Conservation (phyloP, 2,329 filamentous ascomycete genomes). For the Neopestalotiopsis clavispora region DNA sequence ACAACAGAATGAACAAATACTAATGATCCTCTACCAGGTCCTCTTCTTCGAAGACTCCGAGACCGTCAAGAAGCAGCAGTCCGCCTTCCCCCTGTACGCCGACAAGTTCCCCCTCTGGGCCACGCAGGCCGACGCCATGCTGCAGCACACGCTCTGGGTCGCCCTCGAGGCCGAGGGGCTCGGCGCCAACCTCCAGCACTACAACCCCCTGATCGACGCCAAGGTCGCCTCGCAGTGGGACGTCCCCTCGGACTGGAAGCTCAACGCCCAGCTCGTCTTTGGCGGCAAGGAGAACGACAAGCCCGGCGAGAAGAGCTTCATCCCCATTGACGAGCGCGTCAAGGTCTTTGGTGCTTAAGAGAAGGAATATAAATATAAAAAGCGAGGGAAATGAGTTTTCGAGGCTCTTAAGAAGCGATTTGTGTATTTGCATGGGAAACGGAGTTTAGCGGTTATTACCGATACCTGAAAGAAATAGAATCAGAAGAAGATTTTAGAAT, state of each 20-base stretch:
- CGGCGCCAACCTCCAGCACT: conserved; percentile 90
- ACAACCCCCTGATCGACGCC: conserved; percentile 83
- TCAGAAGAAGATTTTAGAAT: not conserved
- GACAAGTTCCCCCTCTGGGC: conserved; percentile 82
- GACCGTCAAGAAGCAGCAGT: conserved; percentile 68
- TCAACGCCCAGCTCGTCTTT: conserved; percentile 86
- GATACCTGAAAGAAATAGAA: conserved; percentile 2
- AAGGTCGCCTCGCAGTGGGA: conserved; percentile 73
- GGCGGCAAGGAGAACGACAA: conserved; percentile 61
- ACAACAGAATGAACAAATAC: not conserved
- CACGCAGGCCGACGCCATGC: conserved; percentile 79
- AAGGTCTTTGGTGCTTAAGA: conserved; percentile 67
- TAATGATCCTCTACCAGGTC: too few species aligned
- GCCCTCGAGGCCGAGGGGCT: conserved; percentile 83
- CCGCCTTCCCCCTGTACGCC: conserved; percentile 73
- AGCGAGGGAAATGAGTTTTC: not conserved
- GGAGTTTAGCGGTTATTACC: not conserved
- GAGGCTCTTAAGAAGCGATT: not conserved
- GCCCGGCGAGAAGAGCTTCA: conserved; percentile 67
- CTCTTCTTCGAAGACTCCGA: conserved; percentile 86
- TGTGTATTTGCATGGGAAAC: conserved; percentile 18
- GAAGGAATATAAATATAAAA: too few species aligned
- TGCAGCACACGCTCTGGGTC: conserved; percentile 81
- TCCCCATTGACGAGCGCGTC: conserved; percentile 68
- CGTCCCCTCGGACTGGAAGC: conserved; percentile 73